These are phyloP conservation scores for Plectosphaerella plurivora DNA, from an alignment of 2,329 filamentous ascomycete species.

Conservation along the genomic window DNA sequence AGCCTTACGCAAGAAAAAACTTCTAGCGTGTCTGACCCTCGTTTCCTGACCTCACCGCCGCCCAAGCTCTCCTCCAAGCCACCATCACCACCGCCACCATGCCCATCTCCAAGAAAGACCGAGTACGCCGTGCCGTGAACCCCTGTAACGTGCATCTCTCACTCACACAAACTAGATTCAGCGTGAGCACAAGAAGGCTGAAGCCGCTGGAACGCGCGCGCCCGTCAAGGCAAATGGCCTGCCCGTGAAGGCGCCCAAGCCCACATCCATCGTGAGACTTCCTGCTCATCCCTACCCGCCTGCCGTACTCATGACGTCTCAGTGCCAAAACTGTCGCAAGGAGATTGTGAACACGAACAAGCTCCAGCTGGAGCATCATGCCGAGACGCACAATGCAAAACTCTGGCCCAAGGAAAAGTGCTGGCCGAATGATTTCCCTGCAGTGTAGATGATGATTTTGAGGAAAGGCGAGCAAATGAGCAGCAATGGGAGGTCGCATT, in stretches of 20 bases:
- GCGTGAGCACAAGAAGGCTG: slow-evolving; percentile 52
- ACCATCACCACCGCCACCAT: slow-evolving; percentile 8
- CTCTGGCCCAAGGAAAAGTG: slow-evolving; percentile 54
- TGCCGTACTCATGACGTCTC: slow-evolving; percentile 6
- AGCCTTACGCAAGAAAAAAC: too few relatives aligned
- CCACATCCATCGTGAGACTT: slow-evolving; percentile 17
- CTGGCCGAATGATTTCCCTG: slow-evolving; percentile 45
- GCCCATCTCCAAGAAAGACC: slow-evolving; percentile 24
- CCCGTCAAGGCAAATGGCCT: slow-evolving; percentile 51
- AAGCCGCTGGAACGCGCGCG: slow-evolving; percentile 47
- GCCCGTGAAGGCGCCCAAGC: slow-evolving; percentile 47
- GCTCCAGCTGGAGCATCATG: slow-evolving; percentile 48
- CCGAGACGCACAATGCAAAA: slow-evolving; percentile 42
- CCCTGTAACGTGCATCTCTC: neutral
- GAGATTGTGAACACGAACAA: slow-evolving; percentile 47
- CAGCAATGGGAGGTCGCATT: too few relatives aligned
- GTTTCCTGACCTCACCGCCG: too few relatives aligned
- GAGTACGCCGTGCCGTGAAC: slow-evolving; percentile 9
- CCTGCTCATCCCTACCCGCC: slow-evolving; percentile 7
- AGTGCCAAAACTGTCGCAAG: slow-evolving; percentile 48
- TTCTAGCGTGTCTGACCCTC: too few relatives aligned
- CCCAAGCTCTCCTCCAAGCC: too few relatives aligned
- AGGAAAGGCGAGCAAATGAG: too few relatives aligned
- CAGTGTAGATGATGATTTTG: neutral
- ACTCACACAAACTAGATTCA: slow-evolving; percentile 28